Evolutionary conservation across 768 basidiomycete species (phyloP).

Genomic region (Pisolithus marmoratus): DNA sequence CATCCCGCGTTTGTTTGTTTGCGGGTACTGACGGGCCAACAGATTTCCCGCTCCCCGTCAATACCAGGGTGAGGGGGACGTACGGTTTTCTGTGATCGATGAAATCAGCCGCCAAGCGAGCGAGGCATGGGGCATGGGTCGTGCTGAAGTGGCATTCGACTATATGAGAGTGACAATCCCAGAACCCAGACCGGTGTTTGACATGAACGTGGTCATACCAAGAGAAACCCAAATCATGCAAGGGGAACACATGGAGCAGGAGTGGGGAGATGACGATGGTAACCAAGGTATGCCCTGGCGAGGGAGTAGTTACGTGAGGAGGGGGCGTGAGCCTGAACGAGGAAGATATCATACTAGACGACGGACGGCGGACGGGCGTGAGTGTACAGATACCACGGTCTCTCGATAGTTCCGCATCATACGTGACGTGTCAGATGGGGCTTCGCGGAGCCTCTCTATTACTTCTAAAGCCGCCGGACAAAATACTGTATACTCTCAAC

Average conservation of each 20-base stretch:
- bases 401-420: not conserved
- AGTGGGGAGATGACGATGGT: too few relatives aligned
- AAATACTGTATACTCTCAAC: not conserved
- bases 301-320: not conserved
- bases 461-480: too few relatives aligned
- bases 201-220: not conserved
- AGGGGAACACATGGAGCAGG: not conserved
- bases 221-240: too few relatives aligned
- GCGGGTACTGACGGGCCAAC: not conserved
- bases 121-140: slow-evolving; percentile 47
- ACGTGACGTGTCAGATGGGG: too few relatives aligned
- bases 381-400: not conserved
- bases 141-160: slow-evolving; percentile 51
- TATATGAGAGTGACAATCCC: slow-evolving; percentile 45
- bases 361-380: not conserved
- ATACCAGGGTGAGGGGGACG: slow-evolving; percentile 21
- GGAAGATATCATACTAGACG: not conserved
- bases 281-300: too few relatives aligned
- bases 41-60: slow-evolving; percentile 52
- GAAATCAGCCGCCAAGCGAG: slow-evolving; percentile 64
- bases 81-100: slow-evolving; percentile 41
- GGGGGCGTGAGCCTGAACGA: not conserved
- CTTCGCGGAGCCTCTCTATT: too few relatives aligned
- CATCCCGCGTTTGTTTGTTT: not conserved
- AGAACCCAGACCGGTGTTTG: not conserved